Conservation (phyloP, 2,329 filamentous ascomycete genomes). For the Bipolaris zeicola region DNA sequence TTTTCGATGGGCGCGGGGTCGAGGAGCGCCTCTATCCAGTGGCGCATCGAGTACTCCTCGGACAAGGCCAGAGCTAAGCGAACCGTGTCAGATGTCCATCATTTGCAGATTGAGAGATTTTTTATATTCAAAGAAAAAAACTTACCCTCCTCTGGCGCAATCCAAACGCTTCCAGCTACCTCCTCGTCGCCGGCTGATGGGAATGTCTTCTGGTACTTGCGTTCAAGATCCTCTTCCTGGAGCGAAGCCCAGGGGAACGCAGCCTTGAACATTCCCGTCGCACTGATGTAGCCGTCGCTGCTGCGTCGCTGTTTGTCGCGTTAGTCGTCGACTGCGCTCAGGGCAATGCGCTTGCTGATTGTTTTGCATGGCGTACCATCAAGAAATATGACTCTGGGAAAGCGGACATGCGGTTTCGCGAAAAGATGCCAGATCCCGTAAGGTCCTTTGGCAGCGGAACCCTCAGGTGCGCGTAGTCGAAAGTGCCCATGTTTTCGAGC, state of each 20-base stretch:
- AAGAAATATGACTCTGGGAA: conserved; percentile 92
- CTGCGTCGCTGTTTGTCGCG: conserved; percentile 68
- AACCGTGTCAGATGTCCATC: conserved; percentile 26
- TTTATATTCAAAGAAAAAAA: conserved; percentile 12
- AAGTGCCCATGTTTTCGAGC: conserved; percentile 75
- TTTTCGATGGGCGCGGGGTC: conserved; percentile 81
- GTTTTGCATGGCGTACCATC: conserved; percentile 65
- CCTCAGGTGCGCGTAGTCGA: conserved; percentile 95
- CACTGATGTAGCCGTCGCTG: conserved; percentile 81
- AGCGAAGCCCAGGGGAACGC: conserved; percentile 79
- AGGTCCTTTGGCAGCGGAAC: conserved; percentile 92
- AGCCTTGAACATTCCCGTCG: conserved; percentile 91
- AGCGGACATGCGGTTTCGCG: conserved; percentile 64
- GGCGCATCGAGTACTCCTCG: conserved; percentile 81
- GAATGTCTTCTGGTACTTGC: conserved; percentile 83
- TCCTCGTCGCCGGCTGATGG: conserved; percentile 84
- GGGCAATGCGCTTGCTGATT: background rate
- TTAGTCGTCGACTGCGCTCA: conserved; percentile 33
- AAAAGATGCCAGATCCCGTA: conserved; percentile 86
- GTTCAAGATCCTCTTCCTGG: conserved; percentile 75
- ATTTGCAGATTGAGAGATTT: background rate
- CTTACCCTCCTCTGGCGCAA: conserved; percentile 74
- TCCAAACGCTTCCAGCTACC: conserved; percentile 96
- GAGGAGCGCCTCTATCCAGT: conserved; percentile 91
- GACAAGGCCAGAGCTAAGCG: conserved; percentile 78